Base-by-base conservation (phyloP, 495 filamentous ascomycete genomes). In the Podospora didyma region DNA sequence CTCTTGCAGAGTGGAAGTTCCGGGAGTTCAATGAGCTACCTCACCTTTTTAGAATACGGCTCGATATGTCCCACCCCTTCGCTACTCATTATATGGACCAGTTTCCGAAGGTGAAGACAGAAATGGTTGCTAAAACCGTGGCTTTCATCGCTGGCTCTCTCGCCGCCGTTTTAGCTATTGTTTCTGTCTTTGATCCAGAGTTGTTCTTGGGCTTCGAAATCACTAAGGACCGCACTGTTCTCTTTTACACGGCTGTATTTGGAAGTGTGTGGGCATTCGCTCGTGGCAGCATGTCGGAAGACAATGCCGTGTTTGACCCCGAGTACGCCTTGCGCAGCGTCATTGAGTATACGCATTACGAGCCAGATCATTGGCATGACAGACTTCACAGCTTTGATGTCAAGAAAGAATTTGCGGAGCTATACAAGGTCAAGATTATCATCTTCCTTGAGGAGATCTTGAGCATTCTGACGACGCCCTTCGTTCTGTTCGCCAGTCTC, bases 11-110 rank as follows among this genome's bases (percentile, higher is more conserved):
- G 68, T 97, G 94, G 95, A 97, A 96, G 63, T 97, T 97, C 57
- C 88, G 94, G 49, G 93, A 97, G 69, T 97, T 97, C 78, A 98
- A 98, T 63, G 94, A 98, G 69, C 82, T 98, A 1, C 86, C 85
- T 60, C 94, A 97, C 74, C 75, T 97, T 1, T 98, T 96, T 63
- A 81, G 90, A 58, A 87, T 90, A 54, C 85, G 94, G 12, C 79
- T 89, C 52, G 90, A 96, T 62, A 94, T 97, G 89, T 96, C 95
- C 6, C 90, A 92, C 62, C 93, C 93, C 0, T 96, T 88, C 65
- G 94, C 94, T 2, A 89, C 86, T 47, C 86, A 88, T 37, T 98
- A 98, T 64, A 81, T 97, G 26, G 90, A 97, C 49, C 94, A 97
- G 56, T 98, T 98, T 56, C 94, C 94, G 2, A 97, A 97, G 72